These are phyloP conservation scores for Suillus occidentalis DNA, from an alignment of 768 basidiomycete genomes.

Conservation along the genomic window DNA sequence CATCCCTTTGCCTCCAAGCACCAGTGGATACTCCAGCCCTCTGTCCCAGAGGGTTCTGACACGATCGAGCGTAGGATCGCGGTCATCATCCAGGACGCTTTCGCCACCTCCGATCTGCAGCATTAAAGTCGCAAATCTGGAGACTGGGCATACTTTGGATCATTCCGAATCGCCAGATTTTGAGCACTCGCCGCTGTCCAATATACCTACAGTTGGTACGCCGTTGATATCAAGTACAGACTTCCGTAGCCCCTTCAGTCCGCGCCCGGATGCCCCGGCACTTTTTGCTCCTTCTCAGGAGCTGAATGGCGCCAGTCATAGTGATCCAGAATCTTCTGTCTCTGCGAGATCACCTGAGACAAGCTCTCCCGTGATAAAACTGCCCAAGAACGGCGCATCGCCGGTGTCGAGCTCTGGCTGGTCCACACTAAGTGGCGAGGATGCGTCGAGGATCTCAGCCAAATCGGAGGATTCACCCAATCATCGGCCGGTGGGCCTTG, in stretches of 20 bases:
- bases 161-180: slow-evolving; percentile 20
- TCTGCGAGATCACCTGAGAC: slow-evolving; percentile 29
- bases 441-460: slow-evolving; percentile 18
- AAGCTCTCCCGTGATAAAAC: slow-evolving; percentile 28
- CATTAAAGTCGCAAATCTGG: slow-evolving; percentile 30
- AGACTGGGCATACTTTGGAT: slow-evolving; percentile 30
- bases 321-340: slow-evolving; percentile 23
- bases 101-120: slow-evolving; percentile 12
- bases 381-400: slow-evolving; percentile 24
- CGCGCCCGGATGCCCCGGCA: slow-evolving; percentile 23
- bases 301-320: slow-evolving; percentile 9
- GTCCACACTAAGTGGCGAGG: slow-evolving; percentile 27
- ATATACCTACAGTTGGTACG: slow-evolving; percentile 30
- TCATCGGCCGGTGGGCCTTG: slow-evolving; percentile 11
- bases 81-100: slow-evolving; percentile 8
- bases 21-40: slow-evolving; percentile 32
- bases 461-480: slow-evolving; percentile 10
- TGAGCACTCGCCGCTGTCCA: slow-evolving; percentile 33
- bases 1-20: slow-evolving; percentile 31
- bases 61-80: slow-evolving; percentile 9
- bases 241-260: slow-evolving; percentile 29
- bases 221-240: slow-evolving; percentile 21
- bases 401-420: slow-evolving; percentile 29
- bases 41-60: slow-evolving; percentile 24
- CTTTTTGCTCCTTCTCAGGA: slow-evolving; percentile 23